phyloP scores from a whole-genome alignment of 176 grass and related monocot species.

The Secale cereale region DNA sequence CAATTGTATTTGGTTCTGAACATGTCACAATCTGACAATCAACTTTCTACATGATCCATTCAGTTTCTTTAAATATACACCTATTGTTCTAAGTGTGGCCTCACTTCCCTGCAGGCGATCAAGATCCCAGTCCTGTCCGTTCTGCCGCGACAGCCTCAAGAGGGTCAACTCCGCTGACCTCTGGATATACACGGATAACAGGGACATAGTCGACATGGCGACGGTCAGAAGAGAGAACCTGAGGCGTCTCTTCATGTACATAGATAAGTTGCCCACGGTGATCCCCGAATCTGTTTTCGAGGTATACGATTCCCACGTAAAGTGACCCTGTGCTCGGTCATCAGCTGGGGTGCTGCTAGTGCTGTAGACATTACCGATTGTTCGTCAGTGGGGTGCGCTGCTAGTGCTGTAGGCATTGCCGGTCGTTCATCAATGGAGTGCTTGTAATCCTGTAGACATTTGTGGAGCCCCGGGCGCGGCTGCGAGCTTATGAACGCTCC shows the following conservation, averaged over 20 bases:
- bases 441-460: conserved; percentile 1
- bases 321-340: conserved; percentile 36
- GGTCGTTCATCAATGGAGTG: neutral
- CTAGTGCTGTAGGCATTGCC: conserved; percentile 1
- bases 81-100: neutral
- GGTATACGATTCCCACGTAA: conserved; percentile 65
- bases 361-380: neutral
- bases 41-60: neutral
- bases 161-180: conserved; percentile 69
- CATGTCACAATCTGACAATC: neutral
- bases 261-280: conserved; percentile 77
- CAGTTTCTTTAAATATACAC: neutral
- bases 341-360: too few species aligned
- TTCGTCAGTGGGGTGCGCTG: neutral
- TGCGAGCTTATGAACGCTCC: neutral
- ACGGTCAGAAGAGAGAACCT: conserved; percentile 70
- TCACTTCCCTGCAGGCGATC: conserved; percentile 50
- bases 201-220: conserved; percentile 61
- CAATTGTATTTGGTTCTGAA: neutral
- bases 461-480: conserved; percentile 20
- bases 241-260: conserved; percentile 76
- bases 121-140: conserved; percentile 89
- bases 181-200: conserved; percentile 73
- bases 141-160: conserved; percentile 74
- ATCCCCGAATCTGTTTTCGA: conserved; percentile 74